Conservation (phyloP, 495 filamentous ascomycete genomes). For the Talaromyces trachyspermus region DNA sequence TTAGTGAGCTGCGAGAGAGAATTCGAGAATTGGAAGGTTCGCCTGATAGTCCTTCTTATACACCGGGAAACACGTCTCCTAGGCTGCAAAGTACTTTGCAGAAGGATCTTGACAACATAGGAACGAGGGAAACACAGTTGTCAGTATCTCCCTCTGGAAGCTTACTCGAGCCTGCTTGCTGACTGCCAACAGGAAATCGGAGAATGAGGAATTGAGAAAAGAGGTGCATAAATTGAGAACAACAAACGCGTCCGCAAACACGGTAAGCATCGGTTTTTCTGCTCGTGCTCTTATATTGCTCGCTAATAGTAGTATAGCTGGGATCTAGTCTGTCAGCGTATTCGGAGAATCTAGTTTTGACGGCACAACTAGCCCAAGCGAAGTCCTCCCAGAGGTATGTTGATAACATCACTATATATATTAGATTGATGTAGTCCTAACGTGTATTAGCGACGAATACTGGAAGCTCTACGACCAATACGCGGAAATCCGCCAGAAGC, state of each 20-base stretch:
- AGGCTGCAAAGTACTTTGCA: constrained; percentile 37
- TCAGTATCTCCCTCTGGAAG: constrained; percentile 12
- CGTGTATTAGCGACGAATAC: constrained; percentile 36
- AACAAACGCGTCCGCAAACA: constrained; percentile 13
- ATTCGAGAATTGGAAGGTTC: constrained; percentile 44
- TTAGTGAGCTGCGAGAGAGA: constrained; percentile 46
- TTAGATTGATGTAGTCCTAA: neutral
- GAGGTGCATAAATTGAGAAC: constrained; percentile 32
- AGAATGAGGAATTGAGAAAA: constrained; percentile 36
- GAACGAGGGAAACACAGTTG: constrained; percentile 35
- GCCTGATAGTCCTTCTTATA: constrained; percentile 32
- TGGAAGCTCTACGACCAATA: constrained; percentile 42
- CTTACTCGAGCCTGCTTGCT: constrained; percentile 6
- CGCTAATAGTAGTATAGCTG: constrained; percentile 16
- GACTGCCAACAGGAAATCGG: constrained; percentile 30
- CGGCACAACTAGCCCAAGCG: constrained; percentile 27
- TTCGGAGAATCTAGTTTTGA: constrained; percentile 29
- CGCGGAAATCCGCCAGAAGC: constrained; percentile 31
- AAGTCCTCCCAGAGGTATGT: constrained; percentile 35
- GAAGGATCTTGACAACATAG: constrained; percentile 39
- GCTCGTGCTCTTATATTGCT: neutral
- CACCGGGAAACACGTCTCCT: constrained; percentile 31
- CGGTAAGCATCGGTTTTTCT: neutral
- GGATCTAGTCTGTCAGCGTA: constrained; percentile 27
- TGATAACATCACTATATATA: neutral